These are phyloP conservation scores for Arthrobotrys conoides DNA, from an alignment of 2,329 filamentous ascomycete genomes.

Conservation along the genomic window DNA sequence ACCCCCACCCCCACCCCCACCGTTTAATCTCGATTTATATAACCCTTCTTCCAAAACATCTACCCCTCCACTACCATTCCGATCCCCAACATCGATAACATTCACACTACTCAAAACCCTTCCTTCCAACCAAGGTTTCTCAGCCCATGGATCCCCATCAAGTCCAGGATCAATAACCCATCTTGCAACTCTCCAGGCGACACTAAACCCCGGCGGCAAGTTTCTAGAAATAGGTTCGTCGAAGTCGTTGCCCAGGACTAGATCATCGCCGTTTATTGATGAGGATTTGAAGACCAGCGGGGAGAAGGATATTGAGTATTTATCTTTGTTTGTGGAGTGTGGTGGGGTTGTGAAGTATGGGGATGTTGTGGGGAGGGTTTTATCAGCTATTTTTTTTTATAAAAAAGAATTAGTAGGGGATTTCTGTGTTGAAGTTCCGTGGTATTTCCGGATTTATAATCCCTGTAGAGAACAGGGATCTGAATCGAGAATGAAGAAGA, in stretches of 20 bases:
- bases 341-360: conserved; percentile 45
- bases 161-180: conserved; percentile 93
- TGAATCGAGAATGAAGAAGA: neutral
- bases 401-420: neutral
- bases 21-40: conserved; percentile 62
- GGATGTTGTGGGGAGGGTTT: conserved; percentile 29
- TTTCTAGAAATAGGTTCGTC: conserved; percentile 88
- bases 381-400: conserved; percentile 7
- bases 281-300: conserved; percentile 58
- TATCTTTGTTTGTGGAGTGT: conserved; percentile 41
- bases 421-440: conserved; percentile 1
- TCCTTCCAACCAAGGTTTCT: conserved; percentile 88
- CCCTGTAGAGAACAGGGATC: conserved; percentile 1
- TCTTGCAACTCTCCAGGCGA: conserved; percentile 86
- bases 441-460: neutral
- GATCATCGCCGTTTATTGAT: conserved; percentile 77
- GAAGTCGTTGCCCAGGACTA: conserved; percentile 97
- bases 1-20: no score
- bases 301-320: conserved; percentile 56
- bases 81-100: conserved; percentile 76
- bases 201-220: conserved; percentile 86
- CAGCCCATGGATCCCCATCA: conserved; percentile 89
- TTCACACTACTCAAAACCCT: conserved; percentile 86
- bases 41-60: conserved; percentile 67
- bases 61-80: conserved; percentile 63